phyloP scores from a whole-genome alignment of 768 basidiomycete species.

The Xerocomellus chrysenteron region DNA sequence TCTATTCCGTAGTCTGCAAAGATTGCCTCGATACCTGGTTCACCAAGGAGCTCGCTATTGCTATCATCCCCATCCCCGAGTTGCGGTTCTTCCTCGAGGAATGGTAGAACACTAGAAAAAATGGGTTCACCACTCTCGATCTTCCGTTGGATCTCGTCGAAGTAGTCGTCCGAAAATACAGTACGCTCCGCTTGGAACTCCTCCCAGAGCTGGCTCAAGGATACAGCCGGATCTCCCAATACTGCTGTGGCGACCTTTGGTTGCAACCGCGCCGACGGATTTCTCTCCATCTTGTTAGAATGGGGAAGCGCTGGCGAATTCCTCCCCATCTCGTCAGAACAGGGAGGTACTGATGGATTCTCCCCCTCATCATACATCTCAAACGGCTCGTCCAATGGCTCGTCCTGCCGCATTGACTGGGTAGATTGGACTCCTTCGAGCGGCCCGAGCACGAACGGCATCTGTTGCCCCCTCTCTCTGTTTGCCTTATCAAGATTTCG shows the following conservation, averaged over 20 bases:
- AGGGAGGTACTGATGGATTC: not conserved
- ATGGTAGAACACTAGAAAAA: not conserved
- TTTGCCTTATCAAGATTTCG: not conserved
- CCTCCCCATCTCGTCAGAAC: not conserved
- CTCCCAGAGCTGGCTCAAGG: conserved; percentile 5
- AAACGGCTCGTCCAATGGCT: not conserved
- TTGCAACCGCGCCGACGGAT: not conserved
- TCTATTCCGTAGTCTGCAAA: conserved; percentile 1
- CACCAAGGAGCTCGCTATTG: not conserved
- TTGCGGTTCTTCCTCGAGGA: conserved; percentile 7
- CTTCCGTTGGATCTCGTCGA: conserved; percentile 2
- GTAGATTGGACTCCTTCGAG: not conserved
- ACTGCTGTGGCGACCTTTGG: not conserved
- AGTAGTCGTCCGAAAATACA: conserved; percentile 1
- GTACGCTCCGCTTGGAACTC: conserved; percentile 4
- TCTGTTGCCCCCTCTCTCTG: not conserved
- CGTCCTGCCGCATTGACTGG: not conserved
- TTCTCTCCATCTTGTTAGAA: not conserved
- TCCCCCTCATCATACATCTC: not conserved
- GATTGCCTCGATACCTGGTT: not conserved
- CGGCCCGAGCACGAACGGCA: not conserved
- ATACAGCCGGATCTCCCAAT: not conserved
- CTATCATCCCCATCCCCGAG: conserved; percentile 1
- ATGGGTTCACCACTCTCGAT: not conserved
- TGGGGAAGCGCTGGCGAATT: too few relatives aligned